Conservation (phyloP, 2,329 filamentous ascomycete species). For the Trichoderma polysporum region DNA sequence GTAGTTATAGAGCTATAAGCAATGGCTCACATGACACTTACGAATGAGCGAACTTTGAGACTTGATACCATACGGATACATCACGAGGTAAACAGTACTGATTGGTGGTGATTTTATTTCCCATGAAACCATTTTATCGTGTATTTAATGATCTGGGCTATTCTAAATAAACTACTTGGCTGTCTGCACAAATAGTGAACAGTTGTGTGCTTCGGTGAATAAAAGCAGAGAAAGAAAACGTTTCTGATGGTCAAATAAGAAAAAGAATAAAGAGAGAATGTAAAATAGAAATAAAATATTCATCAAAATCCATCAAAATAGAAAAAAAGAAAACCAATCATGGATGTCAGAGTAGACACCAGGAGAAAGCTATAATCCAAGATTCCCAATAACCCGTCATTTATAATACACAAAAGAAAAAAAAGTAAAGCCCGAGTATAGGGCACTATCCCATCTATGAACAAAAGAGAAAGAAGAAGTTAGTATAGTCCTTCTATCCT, state of each 20-base stretch:
- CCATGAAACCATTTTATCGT: background rate
- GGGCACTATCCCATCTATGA: background rate
- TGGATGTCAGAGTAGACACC: background rate
- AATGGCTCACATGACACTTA: slow-evolving; percentile 8
- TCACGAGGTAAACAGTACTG: background rate
- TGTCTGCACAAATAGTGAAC: background rate
- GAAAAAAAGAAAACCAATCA: background rate
- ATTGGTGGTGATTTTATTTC: background rate
- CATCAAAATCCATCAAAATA: background rate
- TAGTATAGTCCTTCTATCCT: background rate
- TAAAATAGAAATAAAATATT: background rate
- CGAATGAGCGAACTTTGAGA: background rate
- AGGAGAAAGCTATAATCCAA: background rate
- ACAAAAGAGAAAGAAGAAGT: background rate
- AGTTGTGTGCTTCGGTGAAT: background rate
- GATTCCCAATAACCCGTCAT: background rate
- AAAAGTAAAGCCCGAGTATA: background rate
- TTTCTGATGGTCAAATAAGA: background rate
- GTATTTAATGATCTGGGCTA: background rate
- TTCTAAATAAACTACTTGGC: background rate
- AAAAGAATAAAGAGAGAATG: background rate
- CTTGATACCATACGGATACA: slow-evolving; percentile 7
- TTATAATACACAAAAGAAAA: slow-evolving; percentile 3
- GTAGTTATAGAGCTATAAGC: background rate
- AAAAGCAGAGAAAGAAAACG: background rate